These are phyloP conservation scores for Theobroma grandiflorum DNA, from an alignment of 441 rosid genomes.

Conservation along the genomic window DNA sequence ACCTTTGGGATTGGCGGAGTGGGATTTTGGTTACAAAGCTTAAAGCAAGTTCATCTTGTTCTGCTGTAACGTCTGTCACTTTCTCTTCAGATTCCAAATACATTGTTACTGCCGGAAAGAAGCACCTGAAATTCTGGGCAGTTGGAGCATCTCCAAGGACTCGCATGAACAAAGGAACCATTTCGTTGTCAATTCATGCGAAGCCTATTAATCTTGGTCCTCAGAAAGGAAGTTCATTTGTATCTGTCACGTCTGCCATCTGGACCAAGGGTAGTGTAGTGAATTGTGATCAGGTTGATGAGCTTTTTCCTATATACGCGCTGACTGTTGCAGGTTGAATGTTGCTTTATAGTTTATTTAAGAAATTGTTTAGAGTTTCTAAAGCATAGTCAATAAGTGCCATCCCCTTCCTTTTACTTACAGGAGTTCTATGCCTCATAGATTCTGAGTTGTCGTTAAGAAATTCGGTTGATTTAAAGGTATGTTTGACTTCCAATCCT, in stretches of 20 bases:
- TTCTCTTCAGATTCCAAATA: constrained; percentile 74
- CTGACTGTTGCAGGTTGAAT: constrained; percentile 74
- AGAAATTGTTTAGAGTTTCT: constrained; percentile 32
- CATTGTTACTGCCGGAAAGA: constrained; percentile 81
- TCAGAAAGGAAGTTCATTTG: constrained; percentile 72
- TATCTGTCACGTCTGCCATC: constrained; percentile 61
- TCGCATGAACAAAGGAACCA: constrained; percentile 52
- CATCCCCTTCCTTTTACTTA: constrained; percentile 30
- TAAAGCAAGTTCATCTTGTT: constrained; percentile 70
- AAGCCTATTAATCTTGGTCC: constrained; percentile 66
- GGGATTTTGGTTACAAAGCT: constrained; percentile 66
- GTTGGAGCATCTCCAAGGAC: constrained; percentile 63
- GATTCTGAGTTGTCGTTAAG: constrained; percentile 53
- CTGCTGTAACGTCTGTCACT: constrained; percentile 66
- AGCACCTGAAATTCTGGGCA: constrained; percentile 82
- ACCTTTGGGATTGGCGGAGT: constrained; percentile 84
- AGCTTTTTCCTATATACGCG: constrained; percentile 53
- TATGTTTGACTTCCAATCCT: constrained; percentile 32
- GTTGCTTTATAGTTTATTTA: constrained; percentile 27
- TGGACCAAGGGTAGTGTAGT: constrained; percentile 34
- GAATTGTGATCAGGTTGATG: constrained; percentile 43
- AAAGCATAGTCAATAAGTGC: constrained; percentile 26
- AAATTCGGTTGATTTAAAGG: constrained; percentile 74
- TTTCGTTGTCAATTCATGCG: constrained; percentile 51
- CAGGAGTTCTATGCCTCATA: constrained; percentile 76